A percentile compares a stretch with the other conserved stretches of the same genome.
Evolutionary conservation across 106 monocot genomes (phyloP).

Genomic region (Apostasia ramifera): DNA sequence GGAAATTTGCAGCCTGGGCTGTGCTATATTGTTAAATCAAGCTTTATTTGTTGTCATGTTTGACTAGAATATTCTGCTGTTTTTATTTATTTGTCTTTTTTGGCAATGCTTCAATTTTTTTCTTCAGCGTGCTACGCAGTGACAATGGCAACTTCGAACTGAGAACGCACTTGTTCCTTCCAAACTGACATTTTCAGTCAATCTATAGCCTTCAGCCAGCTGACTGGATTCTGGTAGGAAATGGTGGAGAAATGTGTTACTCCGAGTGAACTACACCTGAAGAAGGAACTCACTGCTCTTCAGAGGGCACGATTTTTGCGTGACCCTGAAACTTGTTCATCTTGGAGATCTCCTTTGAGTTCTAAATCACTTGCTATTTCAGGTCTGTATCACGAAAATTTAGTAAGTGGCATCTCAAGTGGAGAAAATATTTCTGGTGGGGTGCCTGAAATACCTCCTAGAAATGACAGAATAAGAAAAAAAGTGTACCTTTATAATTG

Average conservation of each 20-base stretch:
- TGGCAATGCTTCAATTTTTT: too few relatives aligned
- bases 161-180: too few relatives aligned
- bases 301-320: slow-evolving; percentile 69
- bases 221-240: slow-evolving; percentile 2
- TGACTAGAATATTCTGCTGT: too few relatives aligned
- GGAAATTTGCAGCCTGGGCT: too few relatives aligned
- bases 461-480: slow-evolving; percentile 31
- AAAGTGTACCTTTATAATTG: slow-evolving; percentile 83
- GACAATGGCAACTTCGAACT: too few relatives aligned
- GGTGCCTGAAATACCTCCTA: slow-evolving; percentile 18
- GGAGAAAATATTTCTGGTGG: slow-evolving; percentile 12
- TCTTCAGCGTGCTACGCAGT: too few relatives aligned
- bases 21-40: too few relatives aligned
- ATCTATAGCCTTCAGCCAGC: neutral
- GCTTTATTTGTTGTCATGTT: too few relatives aligned
- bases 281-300: slow-evolving; percentile 73
- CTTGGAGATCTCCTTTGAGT: slow-evolving; percentile 77
- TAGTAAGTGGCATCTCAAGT: slow-evolving; percentile 3
- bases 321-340: slow-evolving; percentile 91
- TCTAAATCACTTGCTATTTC: slow-evolving; percentile 49
- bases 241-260: slow-evolving; percentile 68
- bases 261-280: slow-evolving; percentile 93
- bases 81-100: too few relatives aligned
- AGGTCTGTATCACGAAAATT: slow-evolving; percentile 24
- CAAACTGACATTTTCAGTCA: too few relatives aligned